Percentiles rank a stretch among this genome's conserved stretches.
Evolutionary conservation across 2,329 filamentous ascomycete genomes (phyloP).

Genomic region (Didymella glomerata): DNA sequence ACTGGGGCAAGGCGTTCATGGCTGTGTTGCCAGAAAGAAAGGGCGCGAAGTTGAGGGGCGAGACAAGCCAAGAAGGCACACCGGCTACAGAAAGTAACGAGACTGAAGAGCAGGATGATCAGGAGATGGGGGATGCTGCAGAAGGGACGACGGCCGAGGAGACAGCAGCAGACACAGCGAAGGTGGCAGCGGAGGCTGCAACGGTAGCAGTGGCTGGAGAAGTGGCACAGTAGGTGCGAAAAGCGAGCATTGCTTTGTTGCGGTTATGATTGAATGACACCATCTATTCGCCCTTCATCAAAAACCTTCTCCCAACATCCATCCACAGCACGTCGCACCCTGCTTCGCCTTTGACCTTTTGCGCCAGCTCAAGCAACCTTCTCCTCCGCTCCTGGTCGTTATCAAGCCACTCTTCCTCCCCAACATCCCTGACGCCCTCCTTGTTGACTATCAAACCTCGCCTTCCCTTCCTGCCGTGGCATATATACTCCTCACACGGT

Average conservation of each 20-base stretch:
- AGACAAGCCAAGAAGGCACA: slow-evolving; percentile 23
- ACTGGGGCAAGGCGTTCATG: slow-evolving; percentile 92
- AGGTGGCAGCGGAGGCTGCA: slow-evolving; percentile 1
- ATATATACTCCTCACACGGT: slow-evolving; percentile 20
- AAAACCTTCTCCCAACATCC: slow-evolving; percentile 25
- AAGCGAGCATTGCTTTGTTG: neutral
- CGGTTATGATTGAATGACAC: slow-evolving; percentile 5
- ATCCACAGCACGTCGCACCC: slow-evolving; percentile 30
- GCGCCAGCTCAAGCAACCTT: slow-evolving; percentile 25
- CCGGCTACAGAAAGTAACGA: slow-evolving; percentile 26
- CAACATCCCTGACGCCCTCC: slow-evolving; percentile 21
- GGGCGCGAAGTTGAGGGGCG: slow-evolving; percentile 71
- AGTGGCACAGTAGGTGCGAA: slow-evolving; percentile 8
- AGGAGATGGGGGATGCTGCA: slow-evolving; percentile 24
- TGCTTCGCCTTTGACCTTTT: slow-evolving; percentile 13
- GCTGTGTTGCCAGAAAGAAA: slow-evolving; percentile 91
- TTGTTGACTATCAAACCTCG: slow-evolving; percentile 21
- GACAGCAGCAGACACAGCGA: slow-evolving; percentile 14
- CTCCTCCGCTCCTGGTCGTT: slow-evolving; percentile 15
- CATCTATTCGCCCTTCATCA: slow-evolving; percentile 30
- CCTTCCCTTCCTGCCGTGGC: neutral
- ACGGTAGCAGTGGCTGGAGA: slow-evolving; percentile 2
- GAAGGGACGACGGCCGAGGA: slow-evolving; percentile 20
- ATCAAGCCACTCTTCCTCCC: slow-evolving; percentile 20
- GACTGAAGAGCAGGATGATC: slow-evolving; percentile 21